Conservation (phyloP, 2,329 filamentous ascomycete species). For the Celoporthe dispersa region DNA sequence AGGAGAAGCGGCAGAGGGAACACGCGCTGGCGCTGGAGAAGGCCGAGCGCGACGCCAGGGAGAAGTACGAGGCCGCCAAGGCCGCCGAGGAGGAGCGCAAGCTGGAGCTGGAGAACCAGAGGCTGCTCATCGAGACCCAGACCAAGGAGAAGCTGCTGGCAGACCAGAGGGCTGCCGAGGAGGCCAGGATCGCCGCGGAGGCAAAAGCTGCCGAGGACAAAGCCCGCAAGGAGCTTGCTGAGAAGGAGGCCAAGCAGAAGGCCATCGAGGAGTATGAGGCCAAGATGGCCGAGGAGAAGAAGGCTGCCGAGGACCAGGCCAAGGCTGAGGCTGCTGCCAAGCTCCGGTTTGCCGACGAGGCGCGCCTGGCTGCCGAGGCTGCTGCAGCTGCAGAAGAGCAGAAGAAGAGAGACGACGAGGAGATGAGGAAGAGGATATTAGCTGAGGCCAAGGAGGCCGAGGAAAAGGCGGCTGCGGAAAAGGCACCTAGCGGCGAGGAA, state of each 20-base stretch:
- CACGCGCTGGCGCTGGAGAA: constrained; percentile 49
- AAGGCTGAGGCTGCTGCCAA: constrained; percentile 40
- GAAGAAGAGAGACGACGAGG: constrained; percentile 48
- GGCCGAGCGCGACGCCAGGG: constrained; percentile 49
- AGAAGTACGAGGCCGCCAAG: constrained; percentile 44
- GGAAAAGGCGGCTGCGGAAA: constrained; percentile 43
- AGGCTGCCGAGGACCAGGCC: constrained; percentile 39
- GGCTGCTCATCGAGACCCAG: constrained; percentile 53
- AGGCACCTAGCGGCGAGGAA: constrained; percentile 59
- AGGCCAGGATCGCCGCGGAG: constrained; percentile 45
- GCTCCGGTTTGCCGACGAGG: constrained; percentile 37
- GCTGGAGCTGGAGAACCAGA: constrained; percentile 44
- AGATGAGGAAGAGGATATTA: constrained; percentile 43
- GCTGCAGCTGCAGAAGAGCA: constrained; percentile 35
- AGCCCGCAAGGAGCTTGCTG: constrained; percentile 51
- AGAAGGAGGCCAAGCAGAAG: constrained; percentile 38
- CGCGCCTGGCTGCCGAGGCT: constrained; percentile 34
- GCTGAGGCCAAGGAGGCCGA: constrained; percentile 45
- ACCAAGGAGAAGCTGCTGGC: constrained; percentile 51
- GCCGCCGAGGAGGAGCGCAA: constrained; percentile 43
- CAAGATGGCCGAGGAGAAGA: constrained; percentile 40
- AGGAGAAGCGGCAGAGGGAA: constrained; percentile 48
- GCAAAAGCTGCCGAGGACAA: constrained; percentile 41
- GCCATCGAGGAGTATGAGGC: constrained; percentile 30
- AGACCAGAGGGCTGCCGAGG: constrained; percentile 52